phyloP scores from a whole-genome alignment of 2,329 filamentous ascomycete genomes.

The Monosporascus sp. region DNA sequence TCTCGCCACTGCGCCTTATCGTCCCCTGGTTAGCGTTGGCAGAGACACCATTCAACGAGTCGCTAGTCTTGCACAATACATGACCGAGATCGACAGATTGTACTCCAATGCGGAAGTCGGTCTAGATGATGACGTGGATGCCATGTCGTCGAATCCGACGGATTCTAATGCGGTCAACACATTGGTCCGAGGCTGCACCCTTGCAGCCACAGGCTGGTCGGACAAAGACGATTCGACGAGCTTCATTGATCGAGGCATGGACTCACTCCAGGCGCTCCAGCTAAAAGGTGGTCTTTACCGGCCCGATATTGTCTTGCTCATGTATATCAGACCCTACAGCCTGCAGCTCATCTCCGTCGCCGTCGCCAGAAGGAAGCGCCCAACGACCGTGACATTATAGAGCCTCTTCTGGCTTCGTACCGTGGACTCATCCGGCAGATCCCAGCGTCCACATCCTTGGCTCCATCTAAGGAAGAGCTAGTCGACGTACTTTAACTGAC shows the following conservation, averaged over 20 bases:
- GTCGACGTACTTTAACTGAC: slow-evolving; percentile 21
- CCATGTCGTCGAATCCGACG: not conserved
- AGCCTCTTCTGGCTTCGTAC: slow-evolving; percentile 11
- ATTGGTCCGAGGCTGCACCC: slow-evolving; percentile 4
- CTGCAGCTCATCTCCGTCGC: slow-evolving; percentile 9
- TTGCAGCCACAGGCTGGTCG: slow-evolving; percentile 4
- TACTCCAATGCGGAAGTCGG: no score
- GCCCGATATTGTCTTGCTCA: slow-evolving; percentile 2
- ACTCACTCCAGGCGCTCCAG: slow-evolving; percentile 15
- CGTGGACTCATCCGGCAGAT: slow-evolving; percentile 12
- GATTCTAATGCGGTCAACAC: not conserved
- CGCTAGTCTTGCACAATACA: slow-evolving; percentile 14
- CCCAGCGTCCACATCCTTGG: not conserved
- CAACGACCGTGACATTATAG: slow-evolving; percentile 8
- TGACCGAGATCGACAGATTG: slow-evolving; percentile 14
- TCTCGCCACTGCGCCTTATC: slow-evolving; percentile 8
- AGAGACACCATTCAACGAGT: slow-evolving; percentile 18
- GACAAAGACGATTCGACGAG: slow-evolving; percentile 1
- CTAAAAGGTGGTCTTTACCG: slow-evolving; percentile 8
- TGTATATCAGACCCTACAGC: slow-evolving; percentile 9
- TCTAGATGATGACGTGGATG: slow-evolving; percentile 3
- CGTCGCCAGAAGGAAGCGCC: not conserved
- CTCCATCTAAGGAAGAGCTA: not conserved
- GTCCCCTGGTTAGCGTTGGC: slow-evolving; percentile 14
- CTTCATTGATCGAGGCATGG: slow-evolving; percentile 17